Base-by-base conservation (phyloP, 352 stramenopile genomes). In the Pythium dissimile region DNA sequence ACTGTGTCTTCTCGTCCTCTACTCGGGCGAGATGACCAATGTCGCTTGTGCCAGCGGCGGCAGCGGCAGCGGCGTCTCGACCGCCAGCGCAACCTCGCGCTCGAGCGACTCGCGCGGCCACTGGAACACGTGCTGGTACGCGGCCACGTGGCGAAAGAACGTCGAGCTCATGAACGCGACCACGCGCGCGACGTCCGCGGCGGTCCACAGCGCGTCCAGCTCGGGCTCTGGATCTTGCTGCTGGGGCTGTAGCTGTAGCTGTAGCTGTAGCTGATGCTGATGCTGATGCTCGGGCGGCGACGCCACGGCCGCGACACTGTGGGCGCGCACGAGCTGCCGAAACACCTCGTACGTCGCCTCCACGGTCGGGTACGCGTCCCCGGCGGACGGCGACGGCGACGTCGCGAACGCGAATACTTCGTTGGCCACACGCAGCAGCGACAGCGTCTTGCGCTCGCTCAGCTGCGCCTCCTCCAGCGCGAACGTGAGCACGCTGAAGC, bases 131-230 rank as follows among this genome's bases (percentile, higher is more conserved):
- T 59, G 63, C 42, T 93, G 83, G 49, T 88, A 89, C 24, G 79
- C 73, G 12, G 52, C 51, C 30, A 90, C 66, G 54, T 91, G 77
- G 15, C 71, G 68, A 58, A 88, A 88, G 62, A 91, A 86, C 11
- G 83, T 89, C 7, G 72, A 68, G 16, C 71, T 75, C 60, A 92
- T 74, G 66, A 88, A 92, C 39, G 52, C 34, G n/a, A 91, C 80
- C 54, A 91, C 76, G 11, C 49, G 68, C 27, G 68, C 59, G 24
- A 89, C 78, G 32, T 92, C 71, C 2, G 46, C 18, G 32, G 48
- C 27, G n/a, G 46, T 21, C 57, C 57, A 65, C 7, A 62, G 32
- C n/a, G 60, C 67, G 8, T 26, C 26, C 4, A 10, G 23, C 43
- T 67, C 12, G 15, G 18, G 21, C 1, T 18, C 10, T n/a, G 38